Evolutionary conservation across 1,139 yeast genomes (phyloP), one percentile per base, ranked within the genome.

Genomic region (Insectozyma bohioensis): DNA sequence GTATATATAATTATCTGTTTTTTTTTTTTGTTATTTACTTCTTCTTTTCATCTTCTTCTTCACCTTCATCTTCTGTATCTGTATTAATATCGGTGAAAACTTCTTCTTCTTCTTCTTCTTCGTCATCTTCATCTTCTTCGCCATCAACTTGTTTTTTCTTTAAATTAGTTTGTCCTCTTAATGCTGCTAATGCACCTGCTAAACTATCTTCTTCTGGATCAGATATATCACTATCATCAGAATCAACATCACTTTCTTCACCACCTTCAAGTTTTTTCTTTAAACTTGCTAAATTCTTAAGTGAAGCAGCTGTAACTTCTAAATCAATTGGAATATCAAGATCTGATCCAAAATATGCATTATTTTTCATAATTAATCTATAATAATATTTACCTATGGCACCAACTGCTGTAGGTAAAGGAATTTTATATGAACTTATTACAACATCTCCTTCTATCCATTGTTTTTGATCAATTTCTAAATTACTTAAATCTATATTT

Each of bases 371-470:
- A 13, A 80, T 55, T 22, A 84, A 62, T 58, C 90, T 68, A 68
- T 83, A 85, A 46, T 75, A 78, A 50, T 63, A 77, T 16, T 61
- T 64, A 21, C 94, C 95, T 17, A 63, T 62, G 34, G 67, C 67
- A 19, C 72, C 72, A 4, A 95, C 76, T 35, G 94, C 86, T 34
- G 75, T 67, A 10, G 81, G 60, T 33, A 88, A 58, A 43, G 83
- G 87, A 34, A 88, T 66, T 56, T 85, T 87, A 51, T 85, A 80
- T 1, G 90, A 79, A 34, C 87, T 78, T 34, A 86, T 65, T 4
- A 59, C 60, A 39, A 85, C 75, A 12, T 67, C 68, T 34, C 61
- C 47, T 34, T 72, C 68, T 6, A 49, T 51, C 73, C 73, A 69
- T 30, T 58, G 47, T 30, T 72, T 75, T 43, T 72, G 76, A 7